Base-by-base conservation (phyloP, 2,329 filamentous ascomycete species). In the Mycosphaerella sp. region DNA sequence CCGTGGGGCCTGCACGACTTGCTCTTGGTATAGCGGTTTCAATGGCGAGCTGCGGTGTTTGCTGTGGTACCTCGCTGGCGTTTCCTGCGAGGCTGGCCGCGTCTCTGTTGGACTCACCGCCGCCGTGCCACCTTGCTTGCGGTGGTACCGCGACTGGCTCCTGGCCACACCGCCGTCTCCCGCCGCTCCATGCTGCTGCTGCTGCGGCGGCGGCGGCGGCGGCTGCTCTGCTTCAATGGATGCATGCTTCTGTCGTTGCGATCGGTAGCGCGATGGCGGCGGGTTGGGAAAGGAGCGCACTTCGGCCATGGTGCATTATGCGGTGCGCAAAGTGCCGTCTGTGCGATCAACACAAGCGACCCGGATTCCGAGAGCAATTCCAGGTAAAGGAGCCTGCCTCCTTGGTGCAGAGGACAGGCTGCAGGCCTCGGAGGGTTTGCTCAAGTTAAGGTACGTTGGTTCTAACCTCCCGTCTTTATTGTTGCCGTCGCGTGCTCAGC, bases 91-190 rank as follows among this genome's bases (percentile, higher is more conserved):
- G 13, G 50, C 30, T 34, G 41, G 49, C 18, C 44, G 30, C 27
- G 44, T 48, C n/a, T 51, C 51, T 35, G 55, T 41, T n/a, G 56
- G 40, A 10, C 44, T 39, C 8, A 32, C 35, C 21, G 53, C 39
- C 35, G 49, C 9, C 34, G 50, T 42, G 25, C 41, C 48, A 28
- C 25, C 27, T 46, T 52, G 54, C 53, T 65, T 65, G 34, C 61
- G 58, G 21, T 54, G 61, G 44, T 67, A 67, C 13, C 64, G 57
- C n/a, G 64, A 66, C 47, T 60, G 62, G 55, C 61, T 65, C 34
- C 64, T 58, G 32, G 49, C 53, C 18, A 66, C 27, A 6, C 53
- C 51, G 12, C 59, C 60, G 39, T 60, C 44, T 6, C 44, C 44
- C 13, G 57, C 50, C 27, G 50, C 51, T 30, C 44, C 53, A 21